Evolutionary conservation across 2,329 filamentous ascomycete genomes (phyloP).

Genomic region (Diatrype stigma): DNA sequence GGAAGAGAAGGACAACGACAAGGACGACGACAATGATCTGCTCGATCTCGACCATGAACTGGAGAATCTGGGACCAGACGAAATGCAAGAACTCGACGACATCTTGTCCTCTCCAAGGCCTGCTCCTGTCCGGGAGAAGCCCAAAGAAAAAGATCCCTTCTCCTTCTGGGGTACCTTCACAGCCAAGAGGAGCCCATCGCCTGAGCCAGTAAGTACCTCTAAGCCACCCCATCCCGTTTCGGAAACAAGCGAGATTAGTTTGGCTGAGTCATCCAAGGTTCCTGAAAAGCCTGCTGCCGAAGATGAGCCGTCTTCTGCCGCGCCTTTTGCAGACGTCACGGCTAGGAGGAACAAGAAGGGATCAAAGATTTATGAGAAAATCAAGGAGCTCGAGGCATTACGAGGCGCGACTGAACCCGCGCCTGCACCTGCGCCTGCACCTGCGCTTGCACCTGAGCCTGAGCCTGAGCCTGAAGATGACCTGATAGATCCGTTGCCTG

Average conservation of each 20-base stretch:
- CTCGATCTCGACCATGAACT: slow-evolving; percentile 20
- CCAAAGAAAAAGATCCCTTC: slow-evolving; percentile 37
- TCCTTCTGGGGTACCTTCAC: slow-evolving; percentile 48
- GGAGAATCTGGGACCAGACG: slow-evolving; percentile 4
- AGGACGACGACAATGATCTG: slow-evolving; percentile 25
- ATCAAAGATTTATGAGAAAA: slow-evolving; percentile 52
- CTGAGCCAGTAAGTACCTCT: slow-evolving; percentile 25
- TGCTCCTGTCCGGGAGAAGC: slow-evolving; percentile 24
- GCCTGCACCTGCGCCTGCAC: slow-evolving; percentile 4
- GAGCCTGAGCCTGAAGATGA: slow-evolving; percentile 8
- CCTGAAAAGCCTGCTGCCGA: slow-evolving; percentile 40
- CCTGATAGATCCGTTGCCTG: too few species aligned
- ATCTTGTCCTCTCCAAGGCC: slow-evolving; percentile 20
- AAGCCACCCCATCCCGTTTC: slow-evolving; percentile 12
- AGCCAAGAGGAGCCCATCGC: slow-evolving; percentile 35
- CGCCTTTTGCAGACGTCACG: slow-evolving; percentile 31
- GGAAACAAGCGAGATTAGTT: slow-evolving; percentile 38
- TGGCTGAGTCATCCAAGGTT: slow-evolving; percentile 47
- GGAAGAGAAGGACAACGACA: slow-evolving; percentile 18
- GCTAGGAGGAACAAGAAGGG: slow-evolving; percentile 47
- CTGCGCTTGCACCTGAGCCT: not conserved
- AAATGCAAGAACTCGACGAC: slow-evolving; percentile 19
- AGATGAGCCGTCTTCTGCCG: slow-evolving; percentile 37
- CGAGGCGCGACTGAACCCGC: slow-evolving; percentile 31
- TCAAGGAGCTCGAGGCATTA: slow-evolving; percentile 51